Evolutionary conservation across 495 filamentous ascomycete species (phyloP).

Genomic region (Xylaria telfairii): DNA sequence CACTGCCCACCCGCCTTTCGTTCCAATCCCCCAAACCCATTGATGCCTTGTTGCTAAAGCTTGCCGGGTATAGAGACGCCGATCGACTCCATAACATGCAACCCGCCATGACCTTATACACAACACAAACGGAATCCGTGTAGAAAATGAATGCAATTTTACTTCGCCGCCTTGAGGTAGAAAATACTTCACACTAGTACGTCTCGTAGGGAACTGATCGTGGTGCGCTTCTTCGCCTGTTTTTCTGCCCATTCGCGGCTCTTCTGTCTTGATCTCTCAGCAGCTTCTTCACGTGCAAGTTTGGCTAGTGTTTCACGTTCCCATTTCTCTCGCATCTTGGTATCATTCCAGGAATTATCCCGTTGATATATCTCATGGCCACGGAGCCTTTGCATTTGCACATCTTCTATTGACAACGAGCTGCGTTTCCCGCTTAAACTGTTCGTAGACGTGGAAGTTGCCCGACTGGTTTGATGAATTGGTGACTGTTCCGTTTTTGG

Average conservation of each 20-base stretch:
- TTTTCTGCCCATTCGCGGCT: slow-evolving; percentile 75
- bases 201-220: slow-evolving; percentile 28
- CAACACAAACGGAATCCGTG: slow-evolving; percentile 6
- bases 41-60: slow-evolving; percentile 9
- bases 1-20: background rate
- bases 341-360: slow-evolving; percentile 55
- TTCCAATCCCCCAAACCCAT: background rate
- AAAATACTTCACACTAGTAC: slow-evolving; percentile 14
- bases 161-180: background rate
- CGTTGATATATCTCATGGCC: slow-evolving; percentile 68
- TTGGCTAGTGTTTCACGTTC: slow-evolving; percentile 64
- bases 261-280: slow-evolving; percentile 66
- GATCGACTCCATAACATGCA: slow-evolving; percentile 29
- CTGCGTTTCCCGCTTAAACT: slow-evolving; percentile 51
- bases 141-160: slow-evolving; percentile 23
- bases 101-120: background rate
- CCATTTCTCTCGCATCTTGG: slow-evolving; percentile 57
- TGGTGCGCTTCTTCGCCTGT: slow-evolving; percentile 49
- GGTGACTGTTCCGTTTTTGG: slow-evolving; percentile 24
- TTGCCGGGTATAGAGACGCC: slow-evolving; percentile 24
- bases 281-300: slow-evolving; percentile 65
- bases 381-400: slow-evolving; percentile 56
- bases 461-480: slow-evolving; percentile 37
- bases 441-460: slow-evolving; percentile 46
- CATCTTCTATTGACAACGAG: slow-evolving; percentile 55